Base-by-base conservation (phyloP, 108 stramenopile species). In the Chaetoceros tenuissimus region DNA sequence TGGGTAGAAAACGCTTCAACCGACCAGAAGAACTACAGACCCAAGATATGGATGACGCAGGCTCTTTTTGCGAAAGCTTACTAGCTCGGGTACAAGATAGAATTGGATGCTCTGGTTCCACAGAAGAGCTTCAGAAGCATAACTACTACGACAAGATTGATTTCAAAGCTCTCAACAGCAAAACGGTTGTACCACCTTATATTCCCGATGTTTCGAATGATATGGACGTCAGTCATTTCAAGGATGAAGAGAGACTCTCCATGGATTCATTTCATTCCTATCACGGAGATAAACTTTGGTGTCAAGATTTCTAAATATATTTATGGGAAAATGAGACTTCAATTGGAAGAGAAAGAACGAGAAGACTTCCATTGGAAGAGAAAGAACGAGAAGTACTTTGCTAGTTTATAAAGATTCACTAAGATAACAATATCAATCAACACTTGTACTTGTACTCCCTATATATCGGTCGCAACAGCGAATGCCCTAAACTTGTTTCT, bases 101-200 rank as follows among this genome's bases (percentile, higher is more conserved):
- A 23, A 51, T 76, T 46, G 74, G 74, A 3, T n/a, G n/a, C n/a
- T 46, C 57, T 22, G 22, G 40, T 25, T 25, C 27, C 40, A 66
- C 60, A 10, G 22, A 28, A 3, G 58, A 48, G 13, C 59, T 76
- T 2, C 40, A 51, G 31, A 59, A 76, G 17, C 66, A 71, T 25
- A 16, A 13, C 17, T 76, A 76, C 45, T 76, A 71, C 47, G 40
- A 46, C 31, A 26, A 22, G 10, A 62, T 76, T 44, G 52, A 67
- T 58, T 76, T 66, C 31, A 24, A 52, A 2, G 28, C 34, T 44
- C 47, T 76, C 50, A 45, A 20, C 17, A 40, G 51, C 21, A 76
- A 70, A 60, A 17, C 51, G 44, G 18, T 71, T 22, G 53, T 51
- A 51, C 50, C 74, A 3, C 74, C 74, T 3, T 76, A 71, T 55